Conservation (phyloP, 208 protist genomes). For the Crithidia thermophila region DNA sequence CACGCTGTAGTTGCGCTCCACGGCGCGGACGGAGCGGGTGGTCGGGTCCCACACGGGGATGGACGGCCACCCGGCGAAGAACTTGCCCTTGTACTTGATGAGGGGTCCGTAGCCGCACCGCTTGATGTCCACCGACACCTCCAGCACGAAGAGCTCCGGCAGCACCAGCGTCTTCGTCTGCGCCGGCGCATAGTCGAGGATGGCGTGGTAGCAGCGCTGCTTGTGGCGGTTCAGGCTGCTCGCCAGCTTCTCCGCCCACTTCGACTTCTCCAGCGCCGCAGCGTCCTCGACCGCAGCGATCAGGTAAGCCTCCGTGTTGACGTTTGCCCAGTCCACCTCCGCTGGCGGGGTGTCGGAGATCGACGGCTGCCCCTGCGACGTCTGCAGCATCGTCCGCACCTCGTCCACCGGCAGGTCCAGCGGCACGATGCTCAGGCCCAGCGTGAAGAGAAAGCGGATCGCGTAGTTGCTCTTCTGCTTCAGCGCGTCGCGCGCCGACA, state of each 20-base stretch:
- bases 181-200: conserved; percentile 34
- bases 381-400: conserved; percentile 18
- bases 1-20: conserved; percentile 61
- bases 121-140: conserved; percentile 63
- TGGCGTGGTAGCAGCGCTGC: conserved; percentile 42
- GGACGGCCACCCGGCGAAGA: conserved; percentile 74
- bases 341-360: background rate
- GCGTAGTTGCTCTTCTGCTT: conserved; percentile 70
- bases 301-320: conserved; percentile 46
- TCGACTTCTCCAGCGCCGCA: conserved; percentile 16
- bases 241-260: conserved; percentile 42
- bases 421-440: conserved; percentile 59
- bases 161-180: conserved; percentile 29
- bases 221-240: conserved; percentile 33
- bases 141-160: conserved; percentile 49
- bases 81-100: conserved; percentile 56
- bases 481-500: conserved; percentile 36
- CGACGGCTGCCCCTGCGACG: background rate
- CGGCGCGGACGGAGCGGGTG: conserved; percentile 35
- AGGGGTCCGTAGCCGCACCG: conserved; percentile 39
- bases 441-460: conserved; percentile 50
- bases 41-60: conserved; percentile 69
- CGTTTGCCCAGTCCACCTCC: conserved; percentile 6
- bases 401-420: conserved; percentile 38
- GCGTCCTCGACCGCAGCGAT: conserved; percentile 43